These are phyloP conservation scores for Inga leiocalycina DNA, from an alignment of 306 rosid genomes.

Conservation along the genomic window DNA sequence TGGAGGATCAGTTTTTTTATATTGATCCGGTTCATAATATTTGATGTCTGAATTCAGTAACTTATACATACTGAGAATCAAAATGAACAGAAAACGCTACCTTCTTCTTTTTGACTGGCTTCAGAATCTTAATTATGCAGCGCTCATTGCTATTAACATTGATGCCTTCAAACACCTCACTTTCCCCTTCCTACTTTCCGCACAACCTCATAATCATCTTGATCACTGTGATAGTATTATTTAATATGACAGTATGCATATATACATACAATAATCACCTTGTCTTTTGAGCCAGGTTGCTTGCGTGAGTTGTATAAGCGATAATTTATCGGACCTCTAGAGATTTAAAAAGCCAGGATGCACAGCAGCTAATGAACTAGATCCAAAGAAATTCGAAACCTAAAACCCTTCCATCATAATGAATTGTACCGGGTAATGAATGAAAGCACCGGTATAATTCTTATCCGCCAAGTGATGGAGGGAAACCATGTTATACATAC, in stretches of 20 bases:
- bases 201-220: constrained; percentile 93
- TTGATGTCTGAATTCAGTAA: too few species aligned
- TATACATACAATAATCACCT: too few species aligned
- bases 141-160: constrained; percentile 80
- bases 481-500: too few species aligned
- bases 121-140: constrained; percentile 88
- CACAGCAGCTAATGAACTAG: constrained; percentile 15
- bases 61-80: background rate
- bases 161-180: constrained; percentile 87
- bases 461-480: too few species aligned
- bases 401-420: background rate
- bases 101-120: constrained; percentile 96
- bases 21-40: too few species aligned
- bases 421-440: background rate
- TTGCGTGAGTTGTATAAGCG: too few species aligned
- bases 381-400: background rate
- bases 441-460: background rate
- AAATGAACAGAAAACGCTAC: constrained; percentile 33
- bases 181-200: constrained; percentile 94
- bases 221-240: constrained; percentile 52
- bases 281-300: too few species aligned
- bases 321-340: background rate
- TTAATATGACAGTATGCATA: too few species aligned
- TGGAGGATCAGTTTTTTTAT: too few species aligned
- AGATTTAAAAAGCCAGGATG: background rate